These are phyloP conservation scores for Scheffersomyces cryptocercus DNA, from an alignment of 1,139 yeast species.

Conservation along the genomic window DNA sequence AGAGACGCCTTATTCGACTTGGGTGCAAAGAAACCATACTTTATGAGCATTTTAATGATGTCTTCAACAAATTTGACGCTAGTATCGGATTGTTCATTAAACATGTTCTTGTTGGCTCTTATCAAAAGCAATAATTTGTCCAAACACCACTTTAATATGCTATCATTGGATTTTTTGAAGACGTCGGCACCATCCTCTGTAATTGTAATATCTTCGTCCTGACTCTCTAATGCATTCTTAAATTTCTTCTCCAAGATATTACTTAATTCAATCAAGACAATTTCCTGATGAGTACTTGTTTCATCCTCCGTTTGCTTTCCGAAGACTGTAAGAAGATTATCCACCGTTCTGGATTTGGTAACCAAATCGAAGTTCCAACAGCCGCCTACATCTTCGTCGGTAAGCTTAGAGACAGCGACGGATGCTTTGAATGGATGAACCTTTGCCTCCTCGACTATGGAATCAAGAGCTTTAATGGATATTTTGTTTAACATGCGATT, in stretches of 20 bases:
- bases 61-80: constrained; percentile 45
- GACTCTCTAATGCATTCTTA: constrained; percentile 17
- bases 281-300: constrained; percentile 4
- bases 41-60: constrained; percentile 52
- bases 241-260: constrained; percentile 27
- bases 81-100: constrained; percentile 8
- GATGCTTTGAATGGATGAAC: constrained; percentile 46
- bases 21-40: constrained; percentile 55
- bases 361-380: constrained; percentile 75
- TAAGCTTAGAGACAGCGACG: constrained; percentile 47
- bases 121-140: constrained; percentile 65
- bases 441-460: constrained; percentile 41
- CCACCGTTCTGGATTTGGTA: constrained; percentile 72
- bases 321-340: constrained; percentile 46
- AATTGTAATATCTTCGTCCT: constrained; percentile 6
- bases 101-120: constrained; percentile 44
- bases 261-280: constrained; percentile 19
- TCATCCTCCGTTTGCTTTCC: constrained; percentile 17
- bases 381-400: constrained; percentile 55
- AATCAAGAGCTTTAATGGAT: constrained; percentile 53
- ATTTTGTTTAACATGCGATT: constrained; percentile 69
- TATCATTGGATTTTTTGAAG: constrained; percentile 36
- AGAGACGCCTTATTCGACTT: constrained; percentile 22
- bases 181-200: constrained; percentile 15
- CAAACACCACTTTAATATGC: constrained; percentile 62